Evolutionary conservation across 768 basidiomycete species (phyloP).

Genomic region (Pulveroboletus frians): DNA sequence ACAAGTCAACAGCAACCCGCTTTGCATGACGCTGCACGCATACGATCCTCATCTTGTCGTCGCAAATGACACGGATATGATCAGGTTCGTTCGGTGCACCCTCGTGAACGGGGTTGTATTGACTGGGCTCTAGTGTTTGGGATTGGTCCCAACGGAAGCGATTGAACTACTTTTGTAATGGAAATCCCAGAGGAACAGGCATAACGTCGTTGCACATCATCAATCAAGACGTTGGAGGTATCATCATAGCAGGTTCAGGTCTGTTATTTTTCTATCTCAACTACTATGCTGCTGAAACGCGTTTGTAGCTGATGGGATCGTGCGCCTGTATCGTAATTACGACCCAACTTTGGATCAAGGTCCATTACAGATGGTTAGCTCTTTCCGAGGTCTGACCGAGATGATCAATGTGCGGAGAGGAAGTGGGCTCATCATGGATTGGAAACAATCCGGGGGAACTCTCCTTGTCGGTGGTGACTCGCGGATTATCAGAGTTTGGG

Average conservation of each 20-base stretch:
- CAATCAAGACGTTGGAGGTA: slow-evolving; percentile 91
- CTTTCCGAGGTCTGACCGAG: slow-evolving; percentile 86
- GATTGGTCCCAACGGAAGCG: slow-evolving; percentile 85
- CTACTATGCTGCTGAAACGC: neutral
- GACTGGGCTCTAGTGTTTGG: slow-evolving; percentile 61
- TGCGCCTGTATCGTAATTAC: slow-evolving; percentile 91
- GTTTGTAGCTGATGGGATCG: slow-evolving; percentile 76
- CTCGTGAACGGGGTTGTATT: neutral
- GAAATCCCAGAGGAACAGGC: slow-evolving; percentile 73
- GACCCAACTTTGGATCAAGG: slow-evolving; percentile 67
- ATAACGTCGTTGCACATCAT: slow-evolving; percentile 89
- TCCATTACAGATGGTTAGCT: slow-evolving; percentile 86
- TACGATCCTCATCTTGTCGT: slow-evolving; percentile 86
- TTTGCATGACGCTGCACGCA: slow-evolving; percentile 84
- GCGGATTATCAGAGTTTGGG: slow-evolving; percentile 86
- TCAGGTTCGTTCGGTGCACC: slow-evolving; percentile 51
- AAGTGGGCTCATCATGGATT: slow-evolving; percentile 82
- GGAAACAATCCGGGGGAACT: slow-evolving; percentile 85
- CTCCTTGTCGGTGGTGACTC: slow-evolving; percentile 91
- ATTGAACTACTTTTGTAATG: slow-evolving; percentile 83
- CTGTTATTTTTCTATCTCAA: slow-evolving; percentile 21
- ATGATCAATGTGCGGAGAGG: slow-evolving; percentile 70
- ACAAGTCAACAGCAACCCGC: slow-evolving; percentile 53
- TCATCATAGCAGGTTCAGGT: slow-evolving; percentile 86
- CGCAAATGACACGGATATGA: slow-evolving; percentile 79